A percentile compares a stretch with the other conserved stretches of the same genome.
phyloP scores from a whole-genome alignment of 495 filamentous ascomycete genomes.

The Pyrenula aspistea region DNA sequence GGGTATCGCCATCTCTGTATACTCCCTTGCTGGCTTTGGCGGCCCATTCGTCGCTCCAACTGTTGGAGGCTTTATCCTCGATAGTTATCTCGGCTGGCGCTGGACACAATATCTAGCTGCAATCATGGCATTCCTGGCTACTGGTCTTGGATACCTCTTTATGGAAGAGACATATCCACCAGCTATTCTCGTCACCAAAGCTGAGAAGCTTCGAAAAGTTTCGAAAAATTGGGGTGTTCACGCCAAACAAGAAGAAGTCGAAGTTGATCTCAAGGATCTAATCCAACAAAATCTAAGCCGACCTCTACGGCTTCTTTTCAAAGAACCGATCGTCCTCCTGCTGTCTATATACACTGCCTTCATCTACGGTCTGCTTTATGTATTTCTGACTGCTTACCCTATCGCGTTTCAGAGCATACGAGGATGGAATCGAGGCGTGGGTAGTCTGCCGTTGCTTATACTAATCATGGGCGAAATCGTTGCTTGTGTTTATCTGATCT shows the following conservation, averaged over 20 bases:
- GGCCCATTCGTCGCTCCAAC: slow-evolving; percentile 34
- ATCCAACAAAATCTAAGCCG: slow-evolving; percentile 28
- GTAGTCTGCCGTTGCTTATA: slow-evolving; percentile 25
- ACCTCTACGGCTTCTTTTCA: slow-evolving; percentile 29
- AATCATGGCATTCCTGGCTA: slow-evolving; percentile 20
- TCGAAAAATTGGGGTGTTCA: slow-evolving; percentile 33
- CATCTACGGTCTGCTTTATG: slow-evolving; percentile 33
- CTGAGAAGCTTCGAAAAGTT: slow-evolving; percentile 20
- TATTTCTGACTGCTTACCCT: slow-evolving; percentile 30
- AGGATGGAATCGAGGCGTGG: slow-evolving; percentile 22
- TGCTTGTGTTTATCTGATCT: slow-evolving; percentile 16
- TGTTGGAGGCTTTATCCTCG: slow-evolving; percentile 26
- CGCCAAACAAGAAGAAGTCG: slow-evolving; percentile 34
- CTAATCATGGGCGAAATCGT: slow-evolving; percentile 23
- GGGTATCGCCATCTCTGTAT: slow-evolving; percentile 28
- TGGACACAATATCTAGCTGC: slow-evolving; percentile 35
- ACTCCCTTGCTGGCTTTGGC: slow-evolving; percentile 26
- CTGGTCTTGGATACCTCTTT: slow-evolving; percentile 14
- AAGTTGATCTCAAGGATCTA: slow-evolving; percentile 23
- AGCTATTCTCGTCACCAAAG: slow-evolving; percentile 26
- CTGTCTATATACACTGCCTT: slow-evolving; percentile 32
- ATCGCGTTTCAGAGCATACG: slow-evolving; percentile 25
- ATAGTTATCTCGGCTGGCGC: slow-evolving; percentile 34
- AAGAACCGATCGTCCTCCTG: slow-evolving; percentile 32
- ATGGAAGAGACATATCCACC: slow-evolving; percentile 28